phyloP scores from a whole-genome alignment of 169 alveolate genomes.

The Sarcocystis neurona region DNA sequence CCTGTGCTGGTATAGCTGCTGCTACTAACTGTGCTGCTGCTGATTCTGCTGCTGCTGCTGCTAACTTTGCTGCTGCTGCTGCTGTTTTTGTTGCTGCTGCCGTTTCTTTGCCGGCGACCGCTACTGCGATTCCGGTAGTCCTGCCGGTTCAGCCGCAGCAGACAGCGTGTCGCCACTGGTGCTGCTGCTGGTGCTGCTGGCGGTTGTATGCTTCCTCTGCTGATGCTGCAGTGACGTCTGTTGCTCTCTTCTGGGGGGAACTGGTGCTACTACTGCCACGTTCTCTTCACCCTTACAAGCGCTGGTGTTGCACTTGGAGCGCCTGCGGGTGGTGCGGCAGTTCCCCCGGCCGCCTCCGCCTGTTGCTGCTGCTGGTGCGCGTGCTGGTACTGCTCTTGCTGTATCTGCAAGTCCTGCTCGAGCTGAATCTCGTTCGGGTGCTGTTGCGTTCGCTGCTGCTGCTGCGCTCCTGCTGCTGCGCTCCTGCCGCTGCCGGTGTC shows the following conservation, averaged over 20 bases:
- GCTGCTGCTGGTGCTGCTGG: constrained; percentile 37
- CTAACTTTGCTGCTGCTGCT: background rate
- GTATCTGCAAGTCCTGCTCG: background rate
- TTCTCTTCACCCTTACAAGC: background rate
- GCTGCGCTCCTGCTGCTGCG: background rate
- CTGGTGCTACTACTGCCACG: constrained; percentile 34
- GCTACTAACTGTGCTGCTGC: background rate
- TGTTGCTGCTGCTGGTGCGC: constrained; percentile 21
- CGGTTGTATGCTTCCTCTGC: background rate
- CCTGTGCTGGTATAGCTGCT: background rate
- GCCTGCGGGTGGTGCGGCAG: constrained; percentile 26
- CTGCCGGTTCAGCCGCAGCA: background rate
- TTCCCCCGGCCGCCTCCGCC: background rate
- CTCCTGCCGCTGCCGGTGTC: constrained; percentile 8
- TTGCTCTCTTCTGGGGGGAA: background rate
- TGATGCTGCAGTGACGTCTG: background rate
- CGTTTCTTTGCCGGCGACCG: background rate
- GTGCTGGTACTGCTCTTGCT: constrained; percentile 6
- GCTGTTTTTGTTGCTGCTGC: constrained; percentile 17
- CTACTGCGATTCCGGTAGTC: background rate
- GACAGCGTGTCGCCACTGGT: background rate
- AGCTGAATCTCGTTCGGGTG: background rate
- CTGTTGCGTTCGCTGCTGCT: constrained; percentile 25
- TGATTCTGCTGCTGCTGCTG: constrained; percentile 4
- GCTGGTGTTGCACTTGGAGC: background rate